Conservation (phyloP, 179 eudicot species). For the Actinidia arguta region DNA sequence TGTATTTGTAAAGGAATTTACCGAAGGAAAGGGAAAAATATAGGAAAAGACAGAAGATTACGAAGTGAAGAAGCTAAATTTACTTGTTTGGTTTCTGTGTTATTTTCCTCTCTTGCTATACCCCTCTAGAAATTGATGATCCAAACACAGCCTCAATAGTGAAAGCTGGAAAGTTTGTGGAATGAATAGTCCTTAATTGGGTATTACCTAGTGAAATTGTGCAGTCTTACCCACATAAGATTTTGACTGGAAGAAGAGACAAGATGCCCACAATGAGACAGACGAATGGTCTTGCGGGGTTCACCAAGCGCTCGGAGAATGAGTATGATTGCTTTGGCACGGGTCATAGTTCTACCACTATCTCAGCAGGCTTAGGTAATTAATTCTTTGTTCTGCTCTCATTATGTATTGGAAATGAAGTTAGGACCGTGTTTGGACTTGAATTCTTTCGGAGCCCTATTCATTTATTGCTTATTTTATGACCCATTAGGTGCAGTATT, state of each 20-base stretch:
- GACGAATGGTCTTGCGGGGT: conserved; percentile 83
- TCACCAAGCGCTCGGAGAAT: conserved; percentile 96
- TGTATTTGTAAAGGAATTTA: too few species aligned
- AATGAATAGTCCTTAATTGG: conserved; percentile 11
- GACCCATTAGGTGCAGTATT: too few species aligned
- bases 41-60: too few species aligned
- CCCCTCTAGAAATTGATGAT: too few species aligned
- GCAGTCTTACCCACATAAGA: conserved; percentile 96
- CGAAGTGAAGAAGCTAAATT: too few species aligned
- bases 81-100: too few species aligned
- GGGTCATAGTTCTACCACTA: conserved; percentile 95
- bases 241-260: conserved; percentile 88
- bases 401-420: neutral
- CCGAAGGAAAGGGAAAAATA: too few species aligned
- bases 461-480: neutral
- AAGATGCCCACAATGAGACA: conserved; percentile 91
- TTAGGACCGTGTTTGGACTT: neutral
- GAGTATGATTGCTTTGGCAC: conserved; percentile 94
- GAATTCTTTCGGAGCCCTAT: neutral
- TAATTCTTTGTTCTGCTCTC: conserved; percentile 15
- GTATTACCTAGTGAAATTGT: neutral
- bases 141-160: neutral
- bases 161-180: neutral
- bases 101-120: too few species aligned
- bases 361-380: conserved; percentile 95